Base-by-base conservation (phyloP, 129 eudicot species). In the Flaveria sonorensis region DNA sequence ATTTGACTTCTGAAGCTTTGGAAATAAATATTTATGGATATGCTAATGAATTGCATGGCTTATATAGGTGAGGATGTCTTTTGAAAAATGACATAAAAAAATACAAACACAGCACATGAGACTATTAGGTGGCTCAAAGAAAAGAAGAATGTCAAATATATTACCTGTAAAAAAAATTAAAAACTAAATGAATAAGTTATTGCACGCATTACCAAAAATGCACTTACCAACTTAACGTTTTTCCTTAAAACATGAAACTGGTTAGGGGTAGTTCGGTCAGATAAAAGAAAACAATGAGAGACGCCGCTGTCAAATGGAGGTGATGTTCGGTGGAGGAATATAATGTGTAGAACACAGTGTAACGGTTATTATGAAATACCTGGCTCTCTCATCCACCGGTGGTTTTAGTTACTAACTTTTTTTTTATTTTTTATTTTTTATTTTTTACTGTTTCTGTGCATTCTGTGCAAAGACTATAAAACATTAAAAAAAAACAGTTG, bases 141-240 rank as follows among this genome's bases (percentile, higher is more conserved):
- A 70, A 20, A 28, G 10, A n/a, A 59, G 77, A 79, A 79, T 72
- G 77, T 79, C 82, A 61, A 79, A 61, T 65, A 47, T 21, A 60
- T 79, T 39, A 79, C 16, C 65, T 79, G 72, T 30, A 30, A 78
- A 52, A 56, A 14, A 55, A 57, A 3, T 55, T 57, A 18, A n/a
- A n/a, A n/a, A n/a, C n/a, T n/a, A n/a, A n/a, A n/a, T n/a, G n/a
- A n/a, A 55, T 18, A 36, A 16, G 45, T 28, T 73, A 3, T 32
- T 39, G 59, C 18, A 51, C 19, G 14, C 3, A 23, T 76, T 52
- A 76, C 53, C 64, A 15, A 76, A 66, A 75, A 18, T 48, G 62
- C 62, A 32, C 71, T 43, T 26, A 26, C 1, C 51, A 28, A 3
- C 19, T 64, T 14, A 47, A 75, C 62, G 12, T n/a, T 28, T 47